Conservation (phyloP, 805 yeast genomes). For the Pichia eremophila region DNA sequence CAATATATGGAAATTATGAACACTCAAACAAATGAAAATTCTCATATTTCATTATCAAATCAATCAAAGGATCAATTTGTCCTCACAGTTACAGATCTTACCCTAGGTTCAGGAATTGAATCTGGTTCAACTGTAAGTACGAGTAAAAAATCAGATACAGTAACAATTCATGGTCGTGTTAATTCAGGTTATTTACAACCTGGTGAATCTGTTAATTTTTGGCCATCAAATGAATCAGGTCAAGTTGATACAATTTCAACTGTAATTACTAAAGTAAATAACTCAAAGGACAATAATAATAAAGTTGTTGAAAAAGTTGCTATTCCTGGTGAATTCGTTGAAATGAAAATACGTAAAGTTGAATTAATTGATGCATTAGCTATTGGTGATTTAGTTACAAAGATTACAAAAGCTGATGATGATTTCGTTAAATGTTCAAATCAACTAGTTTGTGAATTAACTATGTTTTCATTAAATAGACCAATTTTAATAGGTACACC, state of each 20-base stretch:
- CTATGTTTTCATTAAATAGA: slow-evolving; percentile 55
- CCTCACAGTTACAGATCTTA: slow-evolving; percentile 55
- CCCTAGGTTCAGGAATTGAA: slow-evolving; percentile 1
- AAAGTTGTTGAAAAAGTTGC: slow-evolving; percentile 28
- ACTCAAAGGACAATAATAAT: slow-evolving; percentile 1
- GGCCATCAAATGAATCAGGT: slow-evolving; percentile 40
- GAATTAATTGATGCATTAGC: slow-evolving; percentile 36
- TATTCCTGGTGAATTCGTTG: slow-evolving; percentile 46
- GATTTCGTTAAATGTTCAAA: slow-evolving; percentile 33
- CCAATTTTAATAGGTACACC: slow-evolving; percentile 79
- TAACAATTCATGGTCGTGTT: slow-evolving; percentile 55
- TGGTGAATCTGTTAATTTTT: slow-evolving; percentile 53
- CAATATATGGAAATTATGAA: slow-evolving; percentile 31
- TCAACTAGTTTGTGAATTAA: slow-evolving; percentile 45
- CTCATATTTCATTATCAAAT: slow-evolving; percentile 23
- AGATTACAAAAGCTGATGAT: not conserved
- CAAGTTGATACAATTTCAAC: slow-evolving; percentile 31
- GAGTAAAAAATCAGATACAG: slow-evolving; percentile 32
- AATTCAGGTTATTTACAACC: slow-evolving; percentile 60
- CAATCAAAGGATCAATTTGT: slow-evolving; percentile 28
- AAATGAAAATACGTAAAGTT: slow-evolving; percentile 31
- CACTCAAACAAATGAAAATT: slow-evolving; percentile 9
- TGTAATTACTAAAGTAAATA: slow-evolving; percentile 16
- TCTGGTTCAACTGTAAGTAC: slow-evolving; percentile 1
- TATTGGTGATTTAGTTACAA: slow-evolving; percentile 59